phyloP scores from a whole-genome alignment of 768 basidiomycete genomes.

The Kwoniella newhampshirensis region DNA sequence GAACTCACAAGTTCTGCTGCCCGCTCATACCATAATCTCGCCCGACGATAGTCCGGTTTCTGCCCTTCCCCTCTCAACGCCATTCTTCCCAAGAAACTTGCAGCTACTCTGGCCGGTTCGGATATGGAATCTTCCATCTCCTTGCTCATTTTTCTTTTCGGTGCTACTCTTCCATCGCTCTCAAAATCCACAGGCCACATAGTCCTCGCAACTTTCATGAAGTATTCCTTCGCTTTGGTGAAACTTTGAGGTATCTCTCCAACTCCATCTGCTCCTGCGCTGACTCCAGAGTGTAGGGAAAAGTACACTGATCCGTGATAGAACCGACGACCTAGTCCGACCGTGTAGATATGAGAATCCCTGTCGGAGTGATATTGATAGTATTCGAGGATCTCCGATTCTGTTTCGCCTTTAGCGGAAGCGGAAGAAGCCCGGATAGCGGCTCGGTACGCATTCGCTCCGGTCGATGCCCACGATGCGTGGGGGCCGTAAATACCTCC shows the following conservation, averaged over 20 bases:
- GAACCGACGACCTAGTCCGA: slow-evolving; percentile 89
- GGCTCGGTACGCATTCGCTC: slow-evolving; percentile 67
- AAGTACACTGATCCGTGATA: slow-evolving; percentile 90
- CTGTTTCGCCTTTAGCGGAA: slow-evolving; percentile 84
- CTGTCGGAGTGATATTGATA: slow-evolving; percentile 96
- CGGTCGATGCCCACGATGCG: slow-evolving; percentile 88
- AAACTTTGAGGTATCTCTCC: slow-evolving; percentile 82
- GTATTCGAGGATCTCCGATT: slow-evolving; percentile 89
- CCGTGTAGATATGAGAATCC: slow-evolving; percentile 83
- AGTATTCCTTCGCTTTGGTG: slow-evolving; percentile 74
- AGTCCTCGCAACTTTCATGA: slow-evolving; percentile 74
- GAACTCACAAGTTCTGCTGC: slow-evolving; percentile 57
- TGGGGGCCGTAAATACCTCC: slow-evolving; percentile 96
- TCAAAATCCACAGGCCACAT: slow-evolving; percentile 67
- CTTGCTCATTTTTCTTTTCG: slow-evolving; percentile 51
- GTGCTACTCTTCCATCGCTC: slow-evolving; percentile 24
- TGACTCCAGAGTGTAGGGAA: slow-evolving; percentile 71
- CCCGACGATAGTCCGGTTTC: slow-evolving; percentile 68
- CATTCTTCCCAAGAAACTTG: slow-evolving; percentile 90
- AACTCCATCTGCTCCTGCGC: slow-evolving; percentile 87
- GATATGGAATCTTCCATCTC: slow-evolving; percentile 52
- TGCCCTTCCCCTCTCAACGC: slow-evolving; percentile 89
- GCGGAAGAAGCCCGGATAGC: slow-evolving; percentile 81
- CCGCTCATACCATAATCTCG: slow-evolving; percentile 92
- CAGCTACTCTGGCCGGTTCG: slow-evolving; percentile 74